Evolutionary conservation across 2,329 filamentous ascomycete genomes (phyloP).

Genomic region (Teratosphaeriaceae sp.): DNA sequence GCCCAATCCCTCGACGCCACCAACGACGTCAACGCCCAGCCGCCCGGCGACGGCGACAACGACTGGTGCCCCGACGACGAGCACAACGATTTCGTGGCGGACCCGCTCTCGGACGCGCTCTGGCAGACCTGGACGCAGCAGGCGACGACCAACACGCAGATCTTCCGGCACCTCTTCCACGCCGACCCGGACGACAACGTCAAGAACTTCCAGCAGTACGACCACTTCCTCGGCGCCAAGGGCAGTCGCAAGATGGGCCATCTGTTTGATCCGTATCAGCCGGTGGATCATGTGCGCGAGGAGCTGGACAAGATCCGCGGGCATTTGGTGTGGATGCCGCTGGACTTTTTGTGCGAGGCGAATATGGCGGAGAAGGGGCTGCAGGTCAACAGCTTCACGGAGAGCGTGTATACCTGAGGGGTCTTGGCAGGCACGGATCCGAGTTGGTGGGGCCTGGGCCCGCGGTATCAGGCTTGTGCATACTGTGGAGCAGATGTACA

Average conservation of each 20-base stretch:
- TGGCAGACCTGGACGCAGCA: conserved; percentile 61
- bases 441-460: no score
- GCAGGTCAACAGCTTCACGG: conserved; percentile 78
- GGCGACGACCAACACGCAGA: conserved; percentile 63
- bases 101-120: conserved; percentile 52
- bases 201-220: conserved; percentile 84
- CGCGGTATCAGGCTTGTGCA: no score
- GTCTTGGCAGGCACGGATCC: no score
- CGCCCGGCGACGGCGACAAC: conserved; percentile 64
- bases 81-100: conserved; percentile 52
- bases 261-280: conserved; percentile 73
- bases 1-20: conserved; percentile 61
- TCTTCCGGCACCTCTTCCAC: conserved; percentile 77
- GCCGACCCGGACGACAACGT: conserved; percentile 86
- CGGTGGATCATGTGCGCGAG: conserved; percentile 62
- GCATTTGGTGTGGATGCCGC: conserved; percentile 92
- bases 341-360: conserved; percentile 76
- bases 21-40: conserved; percentile 68
- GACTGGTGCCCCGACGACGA: conserved; percentile 64
- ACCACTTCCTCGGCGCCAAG: conserved; percentile 64
- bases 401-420: conserved; percentile 70
- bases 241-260: conserved; percentile 64
- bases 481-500: no score
- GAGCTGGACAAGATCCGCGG: conserved; percentile 73
- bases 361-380: conserved; percentile 86